These are phyloP conservation scores for Fusarium agapanthi DNA, from an alignment of 2,329 filamentous ascomycete species.

Conservation along the genomic window DNA sequence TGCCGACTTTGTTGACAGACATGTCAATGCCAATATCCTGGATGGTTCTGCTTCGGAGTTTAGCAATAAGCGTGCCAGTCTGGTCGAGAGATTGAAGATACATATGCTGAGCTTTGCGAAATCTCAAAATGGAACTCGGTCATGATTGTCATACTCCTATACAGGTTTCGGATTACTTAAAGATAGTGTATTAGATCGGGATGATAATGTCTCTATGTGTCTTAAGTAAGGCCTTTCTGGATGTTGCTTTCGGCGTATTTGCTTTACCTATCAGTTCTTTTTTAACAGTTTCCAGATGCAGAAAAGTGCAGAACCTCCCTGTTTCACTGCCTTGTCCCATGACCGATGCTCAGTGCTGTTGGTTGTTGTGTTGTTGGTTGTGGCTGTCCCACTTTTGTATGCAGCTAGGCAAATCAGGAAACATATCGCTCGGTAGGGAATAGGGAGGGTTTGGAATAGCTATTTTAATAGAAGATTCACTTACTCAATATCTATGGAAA, in stretches of 20 bases:
- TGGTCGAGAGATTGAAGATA: neutral
- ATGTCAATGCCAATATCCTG: neutral
- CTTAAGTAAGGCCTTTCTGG: neutral
- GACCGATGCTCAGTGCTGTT: neutral
- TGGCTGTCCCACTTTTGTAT: neutral
- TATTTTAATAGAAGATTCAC: neutral
- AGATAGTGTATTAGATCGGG: neutral
- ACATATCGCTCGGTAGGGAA: neutral
- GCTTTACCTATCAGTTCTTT: neutral
- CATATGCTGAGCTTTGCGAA: neutral
- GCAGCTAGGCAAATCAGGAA: neutral
- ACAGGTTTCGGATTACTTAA: rapidly evolving
- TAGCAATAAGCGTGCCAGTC: neutral
- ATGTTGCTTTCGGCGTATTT: neutral
- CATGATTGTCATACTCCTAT: rapidly evolving
- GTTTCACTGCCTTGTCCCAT: neutral
- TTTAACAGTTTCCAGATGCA: neutral
- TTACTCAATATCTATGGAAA: neutral
- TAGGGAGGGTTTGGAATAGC: no score
- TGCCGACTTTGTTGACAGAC: neutral
- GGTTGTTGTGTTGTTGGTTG: neutral
- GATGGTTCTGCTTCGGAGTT: neutral
- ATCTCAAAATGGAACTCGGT: neutral
- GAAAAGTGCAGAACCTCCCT: neutral
- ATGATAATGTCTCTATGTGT: neutral